Evolutionary conservation across 2,329 filamentous ascomycete species (phyloP).

Genomic region (Paraphoma chrysanthemicola): DNA sequence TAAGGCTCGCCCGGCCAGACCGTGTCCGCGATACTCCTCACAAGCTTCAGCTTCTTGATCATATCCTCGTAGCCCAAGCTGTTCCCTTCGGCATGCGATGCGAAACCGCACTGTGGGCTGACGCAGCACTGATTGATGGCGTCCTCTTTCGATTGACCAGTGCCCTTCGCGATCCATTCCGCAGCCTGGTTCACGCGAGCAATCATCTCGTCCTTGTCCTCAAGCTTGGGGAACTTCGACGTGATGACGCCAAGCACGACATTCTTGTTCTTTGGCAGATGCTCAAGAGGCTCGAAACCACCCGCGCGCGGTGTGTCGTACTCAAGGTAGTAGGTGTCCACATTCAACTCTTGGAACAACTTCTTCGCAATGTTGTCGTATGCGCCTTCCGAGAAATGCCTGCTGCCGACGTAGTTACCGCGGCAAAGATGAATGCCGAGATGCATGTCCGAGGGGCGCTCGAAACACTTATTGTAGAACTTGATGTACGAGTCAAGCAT

Average conservation of each 20-base stretch:
- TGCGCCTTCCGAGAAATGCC: conserved; percentile 56
- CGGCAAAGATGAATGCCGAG: conserved; percentile 77
- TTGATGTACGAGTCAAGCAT: conserved; percentile 78
- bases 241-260: conserved; percentile 57
- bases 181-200: conserved; percentile 59
- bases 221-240: conserved; percentile 55
- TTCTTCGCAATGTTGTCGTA: conserved; percentile 56
- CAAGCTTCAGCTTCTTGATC: conserved; percentile 74
- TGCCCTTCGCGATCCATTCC: conserved; percentile 73
- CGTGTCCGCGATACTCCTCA: conserved; percentile 74
- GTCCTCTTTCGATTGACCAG: conserved; percentile 68
- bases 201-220: conserved; percentile 56
- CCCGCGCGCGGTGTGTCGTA: conserved; percentile 58
- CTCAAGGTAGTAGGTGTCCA: conserved; percentile 51
- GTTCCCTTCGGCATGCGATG: conserved; percentile 77
- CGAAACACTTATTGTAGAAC: conserved; percentile 76
- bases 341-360: conserved; percentile 50
- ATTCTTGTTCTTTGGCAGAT: conserved; percentile 56
- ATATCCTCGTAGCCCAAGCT: conserved; percentile 72
- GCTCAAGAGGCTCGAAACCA: conserved; percentile 55
- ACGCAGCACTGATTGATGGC: conserved; percentile 68
- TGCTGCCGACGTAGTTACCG: conserved; percentile 56
- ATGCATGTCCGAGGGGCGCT: conserved; percentile 72
- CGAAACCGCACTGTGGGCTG: conserved; percentile 53
- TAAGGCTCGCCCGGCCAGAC: conserved; percentile 67